Percentiles rank a stretch among this genome's conserved stretches.
phyloP scores from a whole-genome alignment of 306 rosid genomes.

The Fagus crenata region DNA sequence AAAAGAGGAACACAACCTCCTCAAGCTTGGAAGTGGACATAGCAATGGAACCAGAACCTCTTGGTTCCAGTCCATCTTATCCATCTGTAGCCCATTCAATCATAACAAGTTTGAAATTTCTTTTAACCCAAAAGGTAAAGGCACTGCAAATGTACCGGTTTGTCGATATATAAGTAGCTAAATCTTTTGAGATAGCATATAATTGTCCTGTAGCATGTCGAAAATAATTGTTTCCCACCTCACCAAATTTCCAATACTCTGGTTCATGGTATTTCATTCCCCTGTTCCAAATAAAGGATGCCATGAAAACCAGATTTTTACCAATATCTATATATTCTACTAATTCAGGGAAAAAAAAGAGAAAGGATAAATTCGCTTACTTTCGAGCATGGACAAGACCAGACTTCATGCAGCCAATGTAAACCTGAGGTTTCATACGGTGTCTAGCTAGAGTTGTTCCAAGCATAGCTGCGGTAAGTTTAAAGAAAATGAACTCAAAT shows the following conservation, averaged over 20 bases:
- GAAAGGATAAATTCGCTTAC: conserved; percentile 48
- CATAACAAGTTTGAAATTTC: not conserved
- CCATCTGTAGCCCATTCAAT: not conserved
- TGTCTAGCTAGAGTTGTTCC: conserved; percentile 57
- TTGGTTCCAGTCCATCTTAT: not conserved
- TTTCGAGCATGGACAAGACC: conserved; percentile 86
- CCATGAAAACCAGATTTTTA: conserved; percentile 27
- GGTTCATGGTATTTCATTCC: conserved; percentile 93
- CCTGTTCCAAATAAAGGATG: conserved; percentile 41
- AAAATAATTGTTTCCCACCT: conserved; percentile 80
- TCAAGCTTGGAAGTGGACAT: conserved; percentile 9
- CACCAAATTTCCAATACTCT: conserved; percentile 90
- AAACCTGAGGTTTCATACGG: conserved; percentile 63
- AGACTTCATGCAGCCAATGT: conserved; percentile 93
- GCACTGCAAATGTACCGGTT: conserved; percentile 61
- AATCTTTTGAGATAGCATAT: conserved; percentile 79
- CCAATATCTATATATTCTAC: not conserved
- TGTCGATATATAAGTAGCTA: conserved; percentile 70
- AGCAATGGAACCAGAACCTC: not conserved
- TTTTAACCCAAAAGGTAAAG: conserved; percentile 11
- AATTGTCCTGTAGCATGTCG: conserved; percentile 94
- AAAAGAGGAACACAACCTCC: conserved; percentile 11
- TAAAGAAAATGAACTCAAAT: conserved; percentile 18
- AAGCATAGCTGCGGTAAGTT: conserved; percentile 58
- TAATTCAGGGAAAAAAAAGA: not conserved